Conservation (phyloP, 2,329 filamentous ascomycete species). For the Aspergillus tubingensis region DNA sequence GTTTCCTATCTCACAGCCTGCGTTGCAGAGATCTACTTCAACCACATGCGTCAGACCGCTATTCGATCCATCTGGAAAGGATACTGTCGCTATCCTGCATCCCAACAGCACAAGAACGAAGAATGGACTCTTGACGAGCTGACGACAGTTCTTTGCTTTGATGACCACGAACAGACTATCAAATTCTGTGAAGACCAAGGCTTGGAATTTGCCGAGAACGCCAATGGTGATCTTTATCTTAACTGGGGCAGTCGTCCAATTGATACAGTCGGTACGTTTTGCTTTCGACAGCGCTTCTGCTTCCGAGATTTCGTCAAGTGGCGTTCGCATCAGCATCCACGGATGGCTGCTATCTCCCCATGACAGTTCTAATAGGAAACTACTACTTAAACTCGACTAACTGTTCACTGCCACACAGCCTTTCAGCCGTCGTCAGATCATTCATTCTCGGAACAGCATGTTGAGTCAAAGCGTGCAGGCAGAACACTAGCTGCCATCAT, state of each 20-base stretch:
- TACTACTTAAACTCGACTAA: constrained; percentile 23
- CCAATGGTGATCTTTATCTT: constrained; percentile 52
- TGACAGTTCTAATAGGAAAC: background rate
- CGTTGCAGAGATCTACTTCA: constrained; percentile 65
- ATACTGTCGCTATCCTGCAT: constrained; percentile 51
- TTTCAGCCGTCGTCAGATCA: constrained; percentile 53
- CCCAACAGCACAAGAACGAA: constrained; percentile 52
- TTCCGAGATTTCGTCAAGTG: constrained; percentile 19
- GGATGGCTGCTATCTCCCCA: background rate
- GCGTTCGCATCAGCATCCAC: background rate
- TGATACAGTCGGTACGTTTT: constrained; percentile 50
- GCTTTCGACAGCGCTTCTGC: constrained; percentile 15
- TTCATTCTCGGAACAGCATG: constrained; percentile 54
- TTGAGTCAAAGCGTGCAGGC: constrained; percentile 60
- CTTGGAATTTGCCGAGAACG: constrained; percentile 51
- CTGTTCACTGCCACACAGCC: constrained; percentile 28
- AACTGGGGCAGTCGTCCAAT: constrained; percentile 51
- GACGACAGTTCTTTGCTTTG: constrained; percentile 56
- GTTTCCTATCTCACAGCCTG: constrained; percentile 66
- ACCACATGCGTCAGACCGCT: constrained; percentile 57
- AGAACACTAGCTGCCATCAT: constrained; percentile 60
- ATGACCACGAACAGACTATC: constrained; percentile 55
- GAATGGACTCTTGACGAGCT: constrained; percentile 60
- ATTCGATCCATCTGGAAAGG: constrained; percentile 58
- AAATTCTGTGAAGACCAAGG: constrained; percentile 57